Conservation (phyloP, 176 grass and related monocot genomes). For the Zizania latifolia region DNA sequence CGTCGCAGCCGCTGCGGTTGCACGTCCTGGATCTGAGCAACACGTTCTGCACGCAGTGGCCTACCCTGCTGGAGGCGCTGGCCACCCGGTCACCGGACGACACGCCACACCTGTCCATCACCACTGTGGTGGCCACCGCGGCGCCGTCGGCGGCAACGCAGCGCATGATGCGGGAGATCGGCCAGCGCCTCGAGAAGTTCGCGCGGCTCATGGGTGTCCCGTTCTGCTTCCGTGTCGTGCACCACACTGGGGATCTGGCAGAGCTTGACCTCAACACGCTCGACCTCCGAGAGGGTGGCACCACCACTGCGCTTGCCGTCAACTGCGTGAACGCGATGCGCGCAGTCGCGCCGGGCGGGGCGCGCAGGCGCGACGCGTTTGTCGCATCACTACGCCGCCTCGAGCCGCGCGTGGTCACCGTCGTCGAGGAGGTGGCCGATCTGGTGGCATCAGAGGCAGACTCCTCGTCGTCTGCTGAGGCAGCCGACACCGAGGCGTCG, state of each 20-base stretch:
- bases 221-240: slow-evolving; percentile 75
- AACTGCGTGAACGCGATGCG: slow-evolving; percentile 86
- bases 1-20: slow-evolving; percentile 45
- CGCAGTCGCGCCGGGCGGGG: slow-evolving; percentile 38
- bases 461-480: not conserved
- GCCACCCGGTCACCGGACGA: slow-evolving; percentile 90
- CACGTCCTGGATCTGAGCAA: slow-evolving; percentile 98
- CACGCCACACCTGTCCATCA: slow-evolving; percentile 92
- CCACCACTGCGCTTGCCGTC: slow-evolving; percentile 55
- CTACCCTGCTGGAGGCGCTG: slow-evolving; percentile 85
- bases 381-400: slow-evolving; percentile 46
- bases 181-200: slow-evolving; percentile 94
- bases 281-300: slow-evolving; percentile 43
- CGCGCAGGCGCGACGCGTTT: slow-evolving; percentile 52
- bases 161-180: slow-evolving; percentile 91
- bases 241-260: slow-evolving; percentile 72
- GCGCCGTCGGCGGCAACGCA: slow-evolving; percentile 51
- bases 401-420: slow-evolving; percentile 67
- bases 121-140: slow-evolving; percentile 61
- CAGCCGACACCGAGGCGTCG: slow-evolving; percentile 54
- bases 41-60: slow-evolving; percentile 99
- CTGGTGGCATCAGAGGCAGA: slow-evolving; percentile 27
- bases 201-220: slow-evolving; percentile 95
- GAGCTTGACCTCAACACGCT: slow-evolving; percentile 73
- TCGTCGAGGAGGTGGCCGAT: slow-evolving; percentile 93